Evolutionary conservation across 345 rosid genomes (phyloP).

Genomic region (Kandelia obovata): DNA sequence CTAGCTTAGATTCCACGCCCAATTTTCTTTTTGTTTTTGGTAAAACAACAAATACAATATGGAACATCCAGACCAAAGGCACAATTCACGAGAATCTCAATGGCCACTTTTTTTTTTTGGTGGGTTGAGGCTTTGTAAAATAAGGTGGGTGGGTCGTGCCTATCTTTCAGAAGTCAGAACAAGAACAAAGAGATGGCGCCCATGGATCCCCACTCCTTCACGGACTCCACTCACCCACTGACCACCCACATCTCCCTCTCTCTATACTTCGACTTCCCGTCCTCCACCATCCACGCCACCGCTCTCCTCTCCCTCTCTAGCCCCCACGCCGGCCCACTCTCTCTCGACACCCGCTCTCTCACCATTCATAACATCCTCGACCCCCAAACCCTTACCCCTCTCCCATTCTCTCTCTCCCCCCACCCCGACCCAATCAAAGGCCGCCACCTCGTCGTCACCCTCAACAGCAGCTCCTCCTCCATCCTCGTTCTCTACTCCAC

Average conservation of each 20-base stretch:
- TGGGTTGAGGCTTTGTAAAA: too few relatives aligned
- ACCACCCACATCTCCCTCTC: conserved; percentile 64
- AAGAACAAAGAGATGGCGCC: conserved; percentile 43
- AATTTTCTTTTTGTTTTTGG: fast-evolving
- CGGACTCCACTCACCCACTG: conserved; percentile 63
- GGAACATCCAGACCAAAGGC: too few relatives aligned
- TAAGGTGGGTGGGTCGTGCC: too few relatives aligned
- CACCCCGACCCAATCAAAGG: conserved; percentile 52
- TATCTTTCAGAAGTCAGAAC: too few relatives aligned
- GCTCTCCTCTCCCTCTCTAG: conserved; percentile 63
- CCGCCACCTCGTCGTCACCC: conserved; percentile 38
- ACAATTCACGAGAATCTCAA: too few relatives aligned
- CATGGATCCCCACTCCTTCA: conserved; percentile 81
- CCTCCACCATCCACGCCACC: conserved; percentile 69
- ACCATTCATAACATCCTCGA: conserved; percentile 39
- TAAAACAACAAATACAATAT: too few relatives aligned
- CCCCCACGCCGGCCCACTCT: conserved; percentile 44
- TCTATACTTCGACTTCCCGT: conserved; percentile 69
- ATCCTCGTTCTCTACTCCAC: conserved; percentile 53
- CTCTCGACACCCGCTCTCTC: conserved; percentile 74
- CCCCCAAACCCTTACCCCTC: conserved; percentile 38
- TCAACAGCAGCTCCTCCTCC: conserved; percentile 27
- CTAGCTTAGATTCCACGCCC: too few relatives aligned
- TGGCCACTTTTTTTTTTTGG: too few relatives aligned
- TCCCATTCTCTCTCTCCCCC: conserved; percentile 50